These are phyloP conservation scores for Talaromyces sp. DNA, from an alignment of 2,329 filamentous ascomycete genomes.

Conservation along the genomic window DNA sequence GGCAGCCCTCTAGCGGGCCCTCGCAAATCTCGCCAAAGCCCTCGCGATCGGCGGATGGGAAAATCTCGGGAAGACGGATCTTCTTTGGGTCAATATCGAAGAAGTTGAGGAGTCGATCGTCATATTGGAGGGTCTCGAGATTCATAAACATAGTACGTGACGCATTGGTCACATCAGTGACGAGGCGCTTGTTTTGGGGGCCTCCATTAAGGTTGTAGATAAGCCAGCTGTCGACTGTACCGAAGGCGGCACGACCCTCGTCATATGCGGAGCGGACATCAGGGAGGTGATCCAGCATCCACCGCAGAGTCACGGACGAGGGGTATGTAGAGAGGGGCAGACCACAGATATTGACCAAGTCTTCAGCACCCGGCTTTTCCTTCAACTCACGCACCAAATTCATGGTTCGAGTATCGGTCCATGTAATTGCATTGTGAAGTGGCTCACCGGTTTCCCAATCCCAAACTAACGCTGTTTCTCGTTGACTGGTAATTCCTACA, in stretches of 20 bases:
- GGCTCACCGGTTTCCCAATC: slow-evolving; percentile 78
- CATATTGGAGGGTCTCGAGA: slow-evolving; percentile 76
- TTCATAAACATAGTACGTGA: slow-evolving; percentile 96
- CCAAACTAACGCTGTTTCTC: slow-evolving; percentile 86
- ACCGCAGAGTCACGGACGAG: slow-evolving; percentile 80
- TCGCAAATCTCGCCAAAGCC: slow-evolving; percentile 69
- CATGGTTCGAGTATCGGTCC: slow-evolving; percentile 83
- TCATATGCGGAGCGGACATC: slow-evolving; percentile 75
- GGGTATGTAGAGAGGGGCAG: slow-evolving; percentile 87
- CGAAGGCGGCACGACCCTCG: slow-evolving; percentile 74
- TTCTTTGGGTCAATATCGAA: slow-evolving; percentile 75
- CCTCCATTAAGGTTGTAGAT: slow-evolving; percentile 80
- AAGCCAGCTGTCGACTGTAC: slow-evolving; percentile 87
- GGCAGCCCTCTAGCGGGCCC: slow-evolving; percentile 69
- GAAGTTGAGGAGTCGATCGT: slow-evolving; percentile 74
- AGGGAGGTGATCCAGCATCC: slow-evolving; percentile 74
- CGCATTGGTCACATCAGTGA: slow-evolving; percentile 86
- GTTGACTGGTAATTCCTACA: slow-evolving; percentile 86
- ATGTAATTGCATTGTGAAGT: slow-evolving; percentile 82
- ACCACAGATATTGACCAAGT: slow-evolving; percentile 71
- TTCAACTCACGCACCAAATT: slow-evolving; percentile 78
- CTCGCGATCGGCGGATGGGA: slow-evolving; percentile 74
- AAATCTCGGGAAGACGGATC: slow-evolving; percentile 77
- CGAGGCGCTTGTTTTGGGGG: slow-evolving; percentile 66
- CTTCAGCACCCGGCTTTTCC: slow-evolving; percentile 65